Evolutionary conservation across 1,139 yeast species (phyloP), one percentile per base, ranked within the genome.

Genomic region (Candida sojae): DNA sequence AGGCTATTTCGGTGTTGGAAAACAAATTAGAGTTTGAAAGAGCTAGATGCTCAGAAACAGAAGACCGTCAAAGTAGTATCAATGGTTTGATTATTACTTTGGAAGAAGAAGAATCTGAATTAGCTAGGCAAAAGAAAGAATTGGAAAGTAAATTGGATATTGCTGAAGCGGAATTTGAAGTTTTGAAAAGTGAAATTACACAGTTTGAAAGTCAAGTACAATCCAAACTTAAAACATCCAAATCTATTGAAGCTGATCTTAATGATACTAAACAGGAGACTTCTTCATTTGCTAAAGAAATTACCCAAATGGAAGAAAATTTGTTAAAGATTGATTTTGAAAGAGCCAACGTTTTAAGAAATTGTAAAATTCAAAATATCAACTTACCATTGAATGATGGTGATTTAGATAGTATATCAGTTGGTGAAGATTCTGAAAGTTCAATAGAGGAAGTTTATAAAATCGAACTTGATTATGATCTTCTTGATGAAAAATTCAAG

Each of bases 341-440:
- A 47, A 79, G 88, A 55, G 72, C 83, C 5, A 80, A 82, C 54
- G 70, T 83, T 26, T 71, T 91, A 53, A 83, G 86, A 55, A 83
- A 82, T 53, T 88, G 96, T 66, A 88, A 88, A 58, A 78, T 92
- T 53, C 89, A 88, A 48, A 86, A 82, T 53, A 74, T 87, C 12
- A 73, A 74, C 9, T 59, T 92, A 12, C 96, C 97, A 1, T 67
- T 90, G 38, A 57, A 63, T 7, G 79, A 80, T 34, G 93, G 95
- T 0, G 60, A 77, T 70, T 47, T 72, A 75, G 66, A 84, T 67
- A 54, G 79, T 59, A 56, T 75, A 76, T 53, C 89, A 76, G 44
- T 68, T 64, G 65, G 67, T 30, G 75, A 70, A n/a, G 60, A 68
- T 13, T 64, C 66, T 2, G 62, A 70, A 8, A 80, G 75, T 36